phyloP scores from a whole-genome alignment of 108 stramenopile species.

The Skeletonema menzelii region DNA sequence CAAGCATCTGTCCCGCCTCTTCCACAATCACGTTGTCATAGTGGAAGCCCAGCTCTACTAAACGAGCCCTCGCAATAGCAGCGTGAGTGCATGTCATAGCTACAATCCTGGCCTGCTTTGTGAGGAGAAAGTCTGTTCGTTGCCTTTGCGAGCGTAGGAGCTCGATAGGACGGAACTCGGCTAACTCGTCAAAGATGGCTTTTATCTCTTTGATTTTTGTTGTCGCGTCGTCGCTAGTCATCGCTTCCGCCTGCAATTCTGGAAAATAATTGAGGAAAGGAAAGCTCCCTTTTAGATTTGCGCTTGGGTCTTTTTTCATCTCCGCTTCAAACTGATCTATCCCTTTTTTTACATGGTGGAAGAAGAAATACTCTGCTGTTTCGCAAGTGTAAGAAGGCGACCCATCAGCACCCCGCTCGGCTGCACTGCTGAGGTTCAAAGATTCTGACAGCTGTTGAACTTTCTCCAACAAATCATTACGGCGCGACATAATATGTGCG shows the following conservation, averaged over 20 bases:
- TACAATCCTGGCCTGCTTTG: conserved; percentile 95
- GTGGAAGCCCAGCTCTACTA: conserved; percentile 93
- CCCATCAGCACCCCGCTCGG: conserved; percentile 82
- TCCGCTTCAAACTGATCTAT: conserved; percentile 51
- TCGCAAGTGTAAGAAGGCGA: conserved; percentile 91
- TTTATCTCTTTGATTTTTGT: conserved; percentile 52
- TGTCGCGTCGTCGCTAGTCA: conserved; percentile 43
- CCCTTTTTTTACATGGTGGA: conserved; percentile 59
- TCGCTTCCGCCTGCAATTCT: not conserved
- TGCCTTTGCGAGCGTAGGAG: conserved; percentile 91
- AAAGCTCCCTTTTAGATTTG: conserved; percentile 45
- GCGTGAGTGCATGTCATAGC: conserved; percentile 99
- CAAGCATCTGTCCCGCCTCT: conserved; percentile 97
- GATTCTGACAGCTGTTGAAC: conserved; percentile 90
- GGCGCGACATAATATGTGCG: conserved; percentile 83
- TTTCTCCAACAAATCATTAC: conserved; percentile 80
- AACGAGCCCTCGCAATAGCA: conserved; percentile 90
- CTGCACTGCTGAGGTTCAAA: conserved; percentile 74
- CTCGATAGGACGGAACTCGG: conserved; percentile 95
- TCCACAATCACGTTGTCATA: conserved; percentile 99
- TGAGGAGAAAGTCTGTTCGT: conserved; percentile 93
- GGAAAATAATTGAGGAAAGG: conserved; percentile 70
- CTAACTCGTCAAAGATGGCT: conserved; percentile 88
- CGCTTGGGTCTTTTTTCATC: not conserved
- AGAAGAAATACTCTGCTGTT: conserved; percentile 91